A percentile compares a stretch with the other conserved stretches of the same genome.
These are phyloP conservation scores for Urtica urens DNA, from an alignment of 306 rosid species.

Conservation along the genomic window DNA sequence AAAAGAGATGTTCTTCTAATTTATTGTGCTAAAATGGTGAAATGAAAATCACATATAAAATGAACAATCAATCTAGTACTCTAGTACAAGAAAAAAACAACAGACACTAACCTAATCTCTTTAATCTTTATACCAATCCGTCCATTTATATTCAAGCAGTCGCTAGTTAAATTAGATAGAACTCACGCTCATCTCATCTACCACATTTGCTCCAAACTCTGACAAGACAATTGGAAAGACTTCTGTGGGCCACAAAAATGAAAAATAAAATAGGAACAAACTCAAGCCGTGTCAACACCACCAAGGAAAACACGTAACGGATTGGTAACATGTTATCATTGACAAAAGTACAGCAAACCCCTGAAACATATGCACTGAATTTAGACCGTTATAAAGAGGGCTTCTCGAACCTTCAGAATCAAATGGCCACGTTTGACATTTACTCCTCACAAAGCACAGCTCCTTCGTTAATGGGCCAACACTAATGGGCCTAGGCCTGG, in stretches of 20 bases:
- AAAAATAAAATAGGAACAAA: slow-evolving; percentile 6
- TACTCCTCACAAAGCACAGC: not conserved
- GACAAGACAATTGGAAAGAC: slow-evolving; percentile 3
- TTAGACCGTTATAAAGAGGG: not conserved
- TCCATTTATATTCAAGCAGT: too few relatives aligned
- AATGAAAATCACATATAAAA: too few relatives aligned
- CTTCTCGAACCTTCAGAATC: slow-evolving; percentile 11
- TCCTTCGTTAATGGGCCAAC: slow-evolving; percentile 7
- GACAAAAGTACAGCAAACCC: slow-evolving; percentile 8
- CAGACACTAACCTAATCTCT: too few relatives aligned
- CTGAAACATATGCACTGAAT: slow-evolving; percentile 5
- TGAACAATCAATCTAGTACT: too few relatives aligned
- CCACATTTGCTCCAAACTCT: not conserved
- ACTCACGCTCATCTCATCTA: too few relatives aligned
- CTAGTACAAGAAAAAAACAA: too few relatives aligned
- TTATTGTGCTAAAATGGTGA: too few relatives aligned
- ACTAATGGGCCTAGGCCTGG: slow-evolving; percentile 3
- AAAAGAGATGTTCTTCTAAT: too few relatives aligned
- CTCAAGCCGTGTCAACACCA: not conserved
- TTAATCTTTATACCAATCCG: too few relatives aligned
- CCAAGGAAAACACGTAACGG: slow-evolving; percentile 5
- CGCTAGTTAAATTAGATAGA: too few relatives aligned
- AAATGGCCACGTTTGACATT: not conserved
- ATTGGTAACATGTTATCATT: not conserved
- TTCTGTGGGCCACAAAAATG: slow-evolving; percentile 10